Evolutionary conservation across 2,329 filamentous ascomycete genomes (phyloP), one percentile per base, ranked within the genome.

Genomic region (Pleoardoris graminearum): DNA sequence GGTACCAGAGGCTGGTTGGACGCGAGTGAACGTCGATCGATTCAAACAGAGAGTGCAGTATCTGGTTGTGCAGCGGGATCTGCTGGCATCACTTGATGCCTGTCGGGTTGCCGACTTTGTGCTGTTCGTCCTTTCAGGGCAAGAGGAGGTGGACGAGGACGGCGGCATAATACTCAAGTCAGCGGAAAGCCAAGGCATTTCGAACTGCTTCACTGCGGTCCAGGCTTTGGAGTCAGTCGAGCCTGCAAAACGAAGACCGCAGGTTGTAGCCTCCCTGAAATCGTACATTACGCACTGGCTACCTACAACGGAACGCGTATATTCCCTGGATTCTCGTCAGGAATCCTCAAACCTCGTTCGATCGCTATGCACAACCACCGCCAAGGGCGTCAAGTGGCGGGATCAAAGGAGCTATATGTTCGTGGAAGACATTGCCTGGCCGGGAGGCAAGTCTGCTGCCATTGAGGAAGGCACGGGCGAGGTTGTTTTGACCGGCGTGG

Each of bases 31-130:
- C 7, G 80, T 97, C 64, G 91, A 96, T 56, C 85, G 94, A 27
- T 99, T 97, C 80, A 96, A 96, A 79, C 93, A 97, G 72, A 96
- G 89, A 68, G 74, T 99, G 11, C 88, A 95, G 73, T 99, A 96
- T 70, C 74, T 97, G 7, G 84, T 90, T 0, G 79, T 88, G 0
- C 83, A 85, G 62, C 82, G 87, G 50, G 88, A 96, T 58, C 75
- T 97, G 14, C 80, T 89, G 17, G 83, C 85, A 30, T 90, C 89
- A 48, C 76, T 97, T 51, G 92, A 99, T 74, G 91, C 91, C 33
- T 91, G 91, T 56, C 85, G 91, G 50, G 82, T 91, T 16, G 92
- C 94, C 32, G 94, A 99, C 73, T 97, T 95, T 71, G 89, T 99
- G 11, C 75, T 97, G 7, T 85, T 97, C 55, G 80, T 96, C 12